Base-by-base conservation (phyloP, 345 rosid genomes). In the Xanthoceras sorbifolium region DNA sequence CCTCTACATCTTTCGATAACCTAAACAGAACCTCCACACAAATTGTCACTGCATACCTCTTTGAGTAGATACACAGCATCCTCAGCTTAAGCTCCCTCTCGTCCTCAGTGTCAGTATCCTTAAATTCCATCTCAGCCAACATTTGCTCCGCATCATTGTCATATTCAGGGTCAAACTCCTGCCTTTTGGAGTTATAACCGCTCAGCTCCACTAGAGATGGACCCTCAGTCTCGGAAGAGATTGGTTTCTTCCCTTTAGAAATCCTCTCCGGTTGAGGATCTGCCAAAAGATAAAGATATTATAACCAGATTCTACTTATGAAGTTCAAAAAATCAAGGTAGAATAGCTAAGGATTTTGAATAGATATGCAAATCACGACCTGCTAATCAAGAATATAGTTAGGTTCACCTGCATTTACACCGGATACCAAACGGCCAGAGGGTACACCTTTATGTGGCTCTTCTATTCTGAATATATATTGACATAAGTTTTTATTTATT, bases 101-200 rank as follows among this genome's bases (percentile, higher is more conserved):
- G 31, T 96, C 98, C 73, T 90, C 97, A 9, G 93, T 82, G 81
- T 96, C 98, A 38, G 84, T 82, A 18, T 93, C 97, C 86, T 93
- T 93, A 74, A 93, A 96, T 83, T 96, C 99, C 99, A 96, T 96
- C 81, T 96, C 99, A 68, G 99, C 97, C 72, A 92, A 89, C 79
- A 92, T 83, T 74, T 92, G 94, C 89, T 96, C 99, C 23, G 98
- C 97, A 78, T 93, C 99, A 71, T 96, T 93, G 76, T 96, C 99
- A 42, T 92, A 96, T 78, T 93, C 99, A 18, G 97, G 88, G 79
- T 96, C 98, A 77, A 93, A 96, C 70, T 96, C 98, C 74, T 85
- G 87, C 82, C 97, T 87, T 83, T 92, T 96, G 42, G 88, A 76
- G 81, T 92, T 96, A 84, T 88, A 93, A 80, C 92, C 93, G 40